phyloP scores from a whole-genome alignment of 2,329 filamentous ascomycete genomes.

The Fusarium kyushuense region DNA sequence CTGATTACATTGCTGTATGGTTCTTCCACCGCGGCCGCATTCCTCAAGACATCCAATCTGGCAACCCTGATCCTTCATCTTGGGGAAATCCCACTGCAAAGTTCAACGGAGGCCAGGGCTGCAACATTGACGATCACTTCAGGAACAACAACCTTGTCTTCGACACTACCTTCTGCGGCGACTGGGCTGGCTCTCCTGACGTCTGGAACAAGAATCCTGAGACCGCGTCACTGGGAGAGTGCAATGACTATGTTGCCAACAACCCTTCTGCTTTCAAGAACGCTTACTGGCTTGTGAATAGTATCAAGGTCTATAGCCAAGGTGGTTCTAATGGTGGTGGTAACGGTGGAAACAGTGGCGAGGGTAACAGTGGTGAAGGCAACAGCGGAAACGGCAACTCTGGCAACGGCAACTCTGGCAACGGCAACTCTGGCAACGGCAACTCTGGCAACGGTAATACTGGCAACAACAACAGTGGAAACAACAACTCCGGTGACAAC shows the following conservation, averaged over 20 bases:
- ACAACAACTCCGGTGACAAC: slow-evolving; percentile 14
- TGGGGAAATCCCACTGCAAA: slow-evolving; percentile 78
- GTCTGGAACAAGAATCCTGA: slow-evolving; percentile 70
- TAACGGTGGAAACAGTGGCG: not conserved
- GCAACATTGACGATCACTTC: slow-evolving; percentile 79
- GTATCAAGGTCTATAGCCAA: slow-evolving; percentile 70
- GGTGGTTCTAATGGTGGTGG: slow-evolving; percentile 10
- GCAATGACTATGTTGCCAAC: slow-evolving; percentile 76
- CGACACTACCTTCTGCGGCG: slow-evolving; percentile 87
- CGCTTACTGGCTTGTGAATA: slow-evolving; percentile 83
- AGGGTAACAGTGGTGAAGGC: not conserved
- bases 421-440: not conserved
- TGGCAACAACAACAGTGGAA: slow-evolving; percentile 12
- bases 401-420: not conserved
- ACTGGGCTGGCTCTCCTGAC: slow-evolving; percentile 76
- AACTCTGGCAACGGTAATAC: slow-evolving; percentile 1
- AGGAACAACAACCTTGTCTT: slow-evolving; percentile 80
- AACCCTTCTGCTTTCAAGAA: slow-evolving; percentile 78
- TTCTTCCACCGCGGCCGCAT: slow-evolving; percentile 79
- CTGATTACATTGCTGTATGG: slow-evolving; percentile 78
- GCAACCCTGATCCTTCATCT: slow-evolving; percentile 70
- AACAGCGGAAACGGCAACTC: slow-evolving; percentile 2
- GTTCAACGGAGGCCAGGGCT: slow-evolving; percentile 75
- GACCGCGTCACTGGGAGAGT: slow-evolving; percentile 74
- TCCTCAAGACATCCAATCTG: slow-evolving; percentile 71